These are phyloP conservation scores for Thymus quinquecostatus DNA, from an alignment of 257 asterid species.

Conservation along the genomic window DNA sequence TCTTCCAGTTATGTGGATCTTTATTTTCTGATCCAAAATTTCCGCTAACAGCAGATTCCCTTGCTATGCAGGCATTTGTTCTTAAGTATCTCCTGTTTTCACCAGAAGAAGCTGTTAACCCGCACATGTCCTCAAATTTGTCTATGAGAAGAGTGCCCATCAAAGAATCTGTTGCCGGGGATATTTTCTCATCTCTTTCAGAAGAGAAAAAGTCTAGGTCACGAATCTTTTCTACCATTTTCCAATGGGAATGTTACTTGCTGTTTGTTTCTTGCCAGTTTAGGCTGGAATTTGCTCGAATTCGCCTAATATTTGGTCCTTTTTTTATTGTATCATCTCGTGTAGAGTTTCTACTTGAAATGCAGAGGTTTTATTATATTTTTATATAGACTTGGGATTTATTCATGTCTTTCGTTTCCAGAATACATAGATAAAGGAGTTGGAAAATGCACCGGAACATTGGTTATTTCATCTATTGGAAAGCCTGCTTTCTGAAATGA, in stretches of 20 bases:
- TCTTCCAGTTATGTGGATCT: constrained; percentile 6
- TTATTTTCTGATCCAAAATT: not conserved
- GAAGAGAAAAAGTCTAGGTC: constrained; percentile 83
- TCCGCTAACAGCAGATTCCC: constrained; percentile 31
- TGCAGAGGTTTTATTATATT: not conserved
- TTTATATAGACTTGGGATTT: not conserved
- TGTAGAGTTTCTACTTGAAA: not conserved
- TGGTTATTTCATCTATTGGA: not conserved
- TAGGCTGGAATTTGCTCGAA: not conserved
- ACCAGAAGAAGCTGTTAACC: constrained; percentile 52
- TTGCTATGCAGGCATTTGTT: constrained; percentile 86
- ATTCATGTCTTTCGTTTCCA: not conserved
- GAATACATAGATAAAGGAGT: not conserved
- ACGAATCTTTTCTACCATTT: constrained; percentile 33
- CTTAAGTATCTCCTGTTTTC: constrained; percentile 81
- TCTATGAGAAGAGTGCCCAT: constrained; percentile 44
- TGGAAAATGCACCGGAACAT: not conserved
- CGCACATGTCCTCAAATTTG: constrained; percentile 9
- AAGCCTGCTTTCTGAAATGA: not conserved
- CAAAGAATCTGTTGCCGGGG: constrained; percentile 57
- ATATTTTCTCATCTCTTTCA: constrained; percentile 68
- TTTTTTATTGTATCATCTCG: not conserved
- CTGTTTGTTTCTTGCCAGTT: constrained; percentile 13
- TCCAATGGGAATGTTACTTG: constrained; percentile 7
- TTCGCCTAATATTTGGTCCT: not conserved